A percentile compares a stretch with the other conserved stretches of the same genome.
phyloP scores from a whole-genome alignment of 2,329 filamentous ascomycete genomes.

The Podosphaera leucotricha region DNA sequence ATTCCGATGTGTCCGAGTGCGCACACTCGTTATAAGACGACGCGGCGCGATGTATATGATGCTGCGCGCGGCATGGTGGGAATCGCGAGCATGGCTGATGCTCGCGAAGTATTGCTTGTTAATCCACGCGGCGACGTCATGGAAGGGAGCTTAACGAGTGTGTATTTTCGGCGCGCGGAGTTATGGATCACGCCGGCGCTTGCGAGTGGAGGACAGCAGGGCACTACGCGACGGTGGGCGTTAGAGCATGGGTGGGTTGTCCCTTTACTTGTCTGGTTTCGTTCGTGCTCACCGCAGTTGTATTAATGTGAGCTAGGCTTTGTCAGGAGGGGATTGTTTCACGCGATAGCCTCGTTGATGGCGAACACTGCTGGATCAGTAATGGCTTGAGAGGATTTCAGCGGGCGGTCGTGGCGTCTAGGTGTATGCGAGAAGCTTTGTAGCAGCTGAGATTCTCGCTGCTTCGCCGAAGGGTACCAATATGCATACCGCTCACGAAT shows the following conservation, averaged over 20 bases:
- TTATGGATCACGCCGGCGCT: slow-evolving; percentile 63
- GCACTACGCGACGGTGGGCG: slow-evolving; percentile 68
- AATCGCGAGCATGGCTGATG: slow-evolving; percentile 24
- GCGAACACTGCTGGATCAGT: slow-evolving; percentile 70
- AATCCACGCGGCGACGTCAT: slow-evolving; percentile 43
- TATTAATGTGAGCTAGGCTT: slow-evolving; percentile 24
- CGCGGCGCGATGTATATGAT: slow-evolving; percentile 46
- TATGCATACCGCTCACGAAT: too few species aligned
- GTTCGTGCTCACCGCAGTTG: slow-evolving; percentile 14
- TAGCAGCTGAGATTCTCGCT: too few species aligned
- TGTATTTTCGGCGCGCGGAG: slow-evolving; percentile 52
- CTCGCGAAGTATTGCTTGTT: slow-evolving; percentile 53
- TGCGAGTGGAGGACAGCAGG: slow-evolving; percentile 58
- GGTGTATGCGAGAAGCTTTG: too few species aligned
- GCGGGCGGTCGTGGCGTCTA: slow-evolving; percentile 17
- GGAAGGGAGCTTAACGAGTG: slow-evolving; percentile 65
- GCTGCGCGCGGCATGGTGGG: slow-evolving; percentile 36
- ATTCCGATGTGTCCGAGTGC: slow-evolving; percentile 24
- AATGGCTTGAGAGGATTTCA: slow-evolving; percentile 69
- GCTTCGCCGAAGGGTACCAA: too few species aligned
- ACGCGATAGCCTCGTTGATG: slow-evolving; percentile 36
- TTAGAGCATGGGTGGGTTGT: slow-evolving; percentile 33
- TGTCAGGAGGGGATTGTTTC: slow-evolving; percentile 40
- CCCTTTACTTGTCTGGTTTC: not conserved
- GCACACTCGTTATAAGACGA: slow-evolving; percentile 79